phyloP scores from a whole-genome alignment of 495 filamentous ascomycete species.

The Penicillium antarcticum region DNA sequence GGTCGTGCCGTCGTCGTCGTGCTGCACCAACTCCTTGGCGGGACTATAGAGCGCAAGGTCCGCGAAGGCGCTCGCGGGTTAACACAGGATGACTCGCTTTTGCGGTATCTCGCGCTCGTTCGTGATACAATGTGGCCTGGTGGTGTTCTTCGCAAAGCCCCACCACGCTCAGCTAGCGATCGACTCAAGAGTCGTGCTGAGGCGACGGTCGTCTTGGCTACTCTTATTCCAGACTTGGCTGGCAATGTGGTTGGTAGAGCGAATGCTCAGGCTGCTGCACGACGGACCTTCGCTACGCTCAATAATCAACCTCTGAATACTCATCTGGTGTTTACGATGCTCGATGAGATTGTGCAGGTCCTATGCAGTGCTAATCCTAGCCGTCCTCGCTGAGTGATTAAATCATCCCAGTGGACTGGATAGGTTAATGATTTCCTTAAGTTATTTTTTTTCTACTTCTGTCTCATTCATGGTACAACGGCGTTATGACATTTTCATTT shows the following conservation, averaged over 20 bases:
- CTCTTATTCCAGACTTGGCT: constrained; percentile 75
- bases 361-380: constrained; percentile 56
- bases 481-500: background rate
- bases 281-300: constrained; percentile 75
- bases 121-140: constrained; percentile 79
- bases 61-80: constrained; percentile 71
- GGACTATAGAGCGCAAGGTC: constrained; percentile 89
- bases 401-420: too few relatives aligned
- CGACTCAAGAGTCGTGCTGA: constrained; percentile 66
- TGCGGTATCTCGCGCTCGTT: constrained; percentile 68
- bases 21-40: constrained; percentile 69
- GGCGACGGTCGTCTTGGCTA: constrained; percentile 76
- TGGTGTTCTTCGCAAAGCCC: constrained; percentile 51
- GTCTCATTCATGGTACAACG: too few relatives aligned
- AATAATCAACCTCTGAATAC: constrained; percentile 70
- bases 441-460: background rate
- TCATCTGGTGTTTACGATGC: constrained; percentile 71
- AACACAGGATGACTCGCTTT: constrained; percentile 71
- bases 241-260: constrained; percentile 80
- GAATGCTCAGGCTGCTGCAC: constrained; percentile 79
- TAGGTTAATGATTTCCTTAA: background rate
- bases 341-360: constrained; percentile 75
- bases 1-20: constrained; percentile 90
- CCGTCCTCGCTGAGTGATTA: constrained; percentile 8
- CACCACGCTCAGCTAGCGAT: constrained; percentile 56